Percentiles rank a stretch among this genome's conserved stretches.
Evolutionary conservation across 2,329 filamentous ascomycete species (phyloP).

Genomic region (Ascochyta fabae): DNA sequence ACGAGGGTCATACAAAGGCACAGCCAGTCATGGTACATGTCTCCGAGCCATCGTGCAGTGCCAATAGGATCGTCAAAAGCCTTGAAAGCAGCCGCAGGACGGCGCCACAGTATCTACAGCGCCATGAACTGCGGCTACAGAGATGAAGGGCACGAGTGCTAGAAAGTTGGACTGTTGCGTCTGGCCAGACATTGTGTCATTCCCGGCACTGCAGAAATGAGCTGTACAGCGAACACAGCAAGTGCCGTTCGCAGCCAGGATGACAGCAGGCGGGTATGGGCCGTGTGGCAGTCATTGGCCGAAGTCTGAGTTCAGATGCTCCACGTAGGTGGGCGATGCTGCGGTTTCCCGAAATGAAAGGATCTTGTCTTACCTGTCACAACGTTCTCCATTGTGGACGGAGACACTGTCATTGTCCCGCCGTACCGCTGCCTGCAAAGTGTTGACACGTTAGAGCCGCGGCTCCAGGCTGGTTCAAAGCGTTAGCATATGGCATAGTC

Average conservation of each 20-base stretch:
- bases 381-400: constrained; percentile 1
- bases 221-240: constrained; percentile 21
- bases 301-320: constrained; percentile 46
- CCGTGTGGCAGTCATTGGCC: constrained; percentile 38
- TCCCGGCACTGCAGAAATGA: constrained; percentile 34
- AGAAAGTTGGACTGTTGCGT: constrained; percentile 29
- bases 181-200: constrained; percentile 37
- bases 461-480: constrained; percentile 17
- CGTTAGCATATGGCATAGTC: neutral
- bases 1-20: constrained; percentile 26
- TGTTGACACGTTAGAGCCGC: constrained; percentile 21
- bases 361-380: constrained; percentile 44
- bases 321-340: constrained; percentile 46
- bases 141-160: constrained; percentile 24
- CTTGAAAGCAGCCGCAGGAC: constrained; percentile 23
- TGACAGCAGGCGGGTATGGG: constrained; percentile 32
- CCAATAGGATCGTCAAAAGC: constrained; percentile 24
- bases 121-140: constrained; percentile 28
- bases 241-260: constrained; percentile 35
- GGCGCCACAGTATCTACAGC: constrained; percentile 41
- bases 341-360: constrained; percentile 50
- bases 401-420: constrained; percentile 18
- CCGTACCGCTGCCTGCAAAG: constrained; percentile 26
- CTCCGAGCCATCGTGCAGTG: constrained; percentile 35
- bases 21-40: constrained; percentile 32